Evolutionary conservation across 176 grass and related monocot genomes (phyloP).

Genomic region (Oryza glumipatula): DNA sequence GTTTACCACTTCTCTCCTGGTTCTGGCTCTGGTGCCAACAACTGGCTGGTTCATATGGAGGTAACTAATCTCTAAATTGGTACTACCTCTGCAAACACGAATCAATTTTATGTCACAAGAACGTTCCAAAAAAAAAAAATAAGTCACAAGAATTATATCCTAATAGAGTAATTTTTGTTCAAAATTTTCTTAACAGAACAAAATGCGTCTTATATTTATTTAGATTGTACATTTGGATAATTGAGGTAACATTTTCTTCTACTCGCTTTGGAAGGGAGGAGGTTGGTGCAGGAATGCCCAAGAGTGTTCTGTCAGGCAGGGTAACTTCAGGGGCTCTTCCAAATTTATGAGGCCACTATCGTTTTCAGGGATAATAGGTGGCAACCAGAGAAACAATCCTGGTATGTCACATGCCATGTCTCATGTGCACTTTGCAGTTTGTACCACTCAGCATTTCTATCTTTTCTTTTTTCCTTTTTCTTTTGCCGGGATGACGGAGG

Average conservation of each 20-base stretch:
- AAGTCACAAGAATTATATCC: no score
- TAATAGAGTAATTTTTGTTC: no score
- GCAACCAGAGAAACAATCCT: constrained; percentile 56
- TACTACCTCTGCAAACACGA: no score
- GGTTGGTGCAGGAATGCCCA: constrained; percentile 81
- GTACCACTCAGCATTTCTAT: neutral
- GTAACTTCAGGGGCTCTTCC: constrained; percentile 75
- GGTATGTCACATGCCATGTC: constrained; percentile 19
- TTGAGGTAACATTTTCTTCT: neutral
- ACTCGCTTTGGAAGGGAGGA: constrained; percentile 61
- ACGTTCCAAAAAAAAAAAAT: no score
- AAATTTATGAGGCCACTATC: constrained; percentile 71
- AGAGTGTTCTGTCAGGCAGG: constrained; percentile 64
- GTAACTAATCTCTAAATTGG: constrained; percentile 20
- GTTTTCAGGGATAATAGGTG: constrained; percentile 72
- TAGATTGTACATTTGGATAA: neutral
- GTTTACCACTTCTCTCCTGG: constrained; percentile 74
- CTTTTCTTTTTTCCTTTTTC: no score
- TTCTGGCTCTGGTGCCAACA: constrained; percentile 67
- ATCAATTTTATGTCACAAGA: no score
- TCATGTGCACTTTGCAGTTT: neutral
- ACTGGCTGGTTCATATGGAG: constrained; percentile 80
- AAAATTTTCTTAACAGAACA: no score
- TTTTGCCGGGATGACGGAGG: no score
- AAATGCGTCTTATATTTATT: no score